phyloP scores from a whole-genome alignment of 176 grass and related monocot species.

The Zea luxurians region DNA sequence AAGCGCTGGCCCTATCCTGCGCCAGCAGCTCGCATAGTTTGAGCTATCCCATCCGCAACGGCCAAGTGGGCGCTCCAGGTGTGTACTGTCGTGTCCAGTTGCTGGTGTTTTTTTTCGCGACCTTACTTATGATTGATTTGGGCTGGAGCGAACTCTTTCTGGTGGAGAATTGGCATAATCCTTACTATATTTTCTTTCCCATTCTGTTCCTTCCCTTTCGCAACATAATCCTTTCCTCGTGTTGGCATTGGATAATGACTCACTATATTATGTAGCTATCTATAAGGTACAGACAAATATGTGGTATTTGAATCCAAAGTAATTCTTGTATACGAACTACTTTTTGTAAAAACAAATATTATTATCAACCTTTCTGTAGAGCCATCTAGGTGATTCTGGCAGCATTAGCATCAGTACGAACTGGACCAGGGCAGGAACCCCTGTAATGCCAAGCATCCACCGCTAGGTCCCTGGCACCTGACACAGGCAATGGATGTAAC shows the following conservation, averaged over 20 bases:
- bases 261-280: not conserved
- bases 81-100: too few relatives aligned
- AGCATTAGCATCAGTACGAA: conserved; percentile 83
- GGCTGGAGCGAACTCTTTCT: too few relatives aligned
- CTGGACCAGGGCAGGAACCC: conserved; percentile 79
- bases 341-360: not conserved
- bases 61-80: too few relatives aligned
- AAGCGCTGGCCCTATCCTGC: too few relatives aligned
- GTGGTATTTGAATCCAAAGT: not conserved
- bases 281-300: not conserved
- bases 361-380: conserved; percentile 70
- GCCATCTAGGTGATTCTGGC: conserved; percentile 94
- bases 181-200: conserved; percentile 53
- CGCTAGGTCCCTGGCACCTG: conserved; percentile 87
- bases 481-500: not conserved
- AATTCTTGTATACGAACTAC: not conserved
- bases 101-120: too few relatives aligned
- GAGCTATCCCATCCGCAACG: too few relatives aligned
- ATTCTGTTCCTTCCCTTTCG: not conserved
- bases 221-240: not conserved
- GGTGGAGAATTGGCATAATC: conserved; percentile 1
- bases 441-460: conserved; percentile 97
- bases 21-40: too few relatives aligned
- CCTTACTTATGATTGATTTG: not conserved
- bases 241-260: not conserved